phyloP scores from a whole-genome alignment of 306 rosid species.

The Lathyrus sativus region DNA sequence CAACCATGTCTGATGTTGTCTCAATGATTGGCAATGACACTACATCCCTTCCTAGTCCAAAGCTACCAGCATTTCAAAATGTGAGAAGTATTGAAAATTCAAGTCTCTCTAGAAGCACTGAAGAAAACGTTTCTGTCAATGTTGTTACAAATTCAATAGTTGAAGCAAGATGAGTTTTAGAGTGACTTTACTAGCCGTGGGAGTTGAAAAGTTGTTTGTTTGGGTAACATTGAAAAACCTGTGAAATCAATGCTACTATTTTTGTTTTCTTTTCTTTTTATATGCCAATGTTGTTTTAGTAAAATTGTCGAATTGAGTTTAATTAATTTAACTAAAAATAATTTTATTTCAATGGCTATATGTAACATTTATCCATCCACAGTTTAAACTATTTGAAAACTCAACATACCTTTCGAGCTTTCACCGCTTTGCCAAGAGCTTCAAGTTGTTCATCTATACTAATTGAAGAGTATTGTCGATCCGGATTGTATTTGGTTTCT shows the following conservation, averaged over 20 bases:
- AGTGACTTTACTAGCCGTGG: background rate
- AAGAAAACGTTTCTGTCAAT: constrained; percentile 32
- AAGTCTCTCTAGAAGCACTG: background rate
- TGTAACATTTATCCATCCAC: no score
- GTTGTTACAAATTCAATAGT: constrained; percentile 13
- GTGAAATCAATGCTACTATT: background rate
- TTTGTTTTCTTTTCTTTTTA: background rate
- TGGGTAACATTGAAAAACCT: background rate
- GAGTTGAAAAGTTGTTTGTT: background rate
- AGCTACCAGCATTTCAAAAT: constrained; percentile 40
- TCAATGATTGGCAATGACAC: constrained; percentile 46
- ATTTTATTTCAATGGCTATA: no score
- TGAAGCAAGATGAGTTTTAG: constrained; percentile 39
- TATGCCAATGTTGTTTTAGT: background rate
- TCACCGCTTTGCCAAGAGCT: no score
- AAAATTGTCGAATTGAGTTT: background rate
- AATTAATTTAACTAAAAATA: no score
- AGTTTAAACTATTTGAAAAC: no score
- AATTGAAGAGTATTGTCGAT: no score
- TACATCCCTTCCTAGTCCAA: constrained; percentile 33
- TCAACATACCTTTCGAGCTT: no score
- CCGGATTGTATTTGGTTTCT: no score
- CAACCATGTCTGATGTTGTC: constrained; percentile 46
- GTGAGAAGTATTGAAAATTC: constrained; percentile 14
- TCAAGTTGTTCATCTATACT: no score